Evolutionary conservation across 2,329 filamentous ascomycete species (phyloP).

Genomic region (Colletotrichum orchidophilum): DNA sequence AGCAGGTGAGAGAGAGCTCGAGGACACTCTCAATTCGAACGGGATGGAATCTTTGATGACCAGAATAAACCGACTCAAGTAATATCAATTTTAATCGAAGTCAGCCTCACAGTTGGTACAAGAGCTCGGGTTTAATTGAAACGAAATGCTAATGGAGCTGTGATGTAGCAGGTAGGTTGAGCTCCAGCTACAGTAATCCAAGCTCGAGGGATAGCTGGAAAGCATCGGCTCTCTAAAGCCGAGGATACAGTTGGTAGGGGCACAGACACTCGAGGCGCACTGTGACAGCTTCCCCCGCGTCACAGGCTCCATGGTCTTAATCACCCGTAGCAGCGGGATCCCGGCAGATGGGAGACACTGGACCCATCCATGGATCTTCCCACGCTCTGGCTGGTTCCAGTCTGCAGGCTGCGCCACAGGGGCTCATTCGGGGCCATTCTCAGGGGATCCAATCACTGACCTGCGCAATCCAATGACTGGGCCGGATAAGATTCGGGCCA

Average conservation of each 20-base stretch:
- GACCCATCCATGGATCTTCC: conserved; percentile 7
- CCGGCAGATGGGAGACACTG: not conserved
- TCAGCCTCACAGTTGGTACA: conserved; percentile 6
- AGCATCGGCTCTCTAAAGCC: conserved; percentile 42
- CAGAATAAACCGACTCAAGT: not conserved
- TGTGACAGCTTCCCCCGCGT: conserved; percentile 22
- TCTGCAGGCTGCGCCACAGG: conserved; percentile 18
- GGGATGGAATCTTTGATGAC: not conserved
- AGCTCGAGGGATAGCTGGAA: conserved; percentile 37
- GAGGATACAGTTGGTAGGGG: conserved; percentile 37
- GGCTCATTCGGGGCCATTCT: not conserved
- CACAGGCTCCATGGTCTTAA: conserved; percentile 12
- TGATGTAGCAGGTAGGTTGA: conserved; percentile 23
- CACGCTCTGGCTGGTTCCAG: not conserved
- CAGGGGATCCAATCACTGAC: conserved; percentile 15
- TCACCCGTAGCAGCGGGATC: not conserved
- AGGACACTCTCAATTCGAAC: not conserved
- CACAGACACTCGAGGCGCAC: conserved; percentile 7
- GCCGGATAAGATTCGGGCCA: conserved; percentile 31
- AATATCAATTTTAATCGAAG: not conserved
- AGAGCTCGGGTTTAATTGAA: not conserved
- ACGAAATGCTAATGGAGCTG: not conserved
- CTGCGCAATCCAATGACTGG: conserved; percentile 1
- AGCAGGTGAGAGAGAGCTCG: not conserved
- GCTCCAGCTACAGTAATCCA: conserved; percentile 13